Evolutionary conservation across 2,329 filamentous ascomycete genomes (phyloP).

Genomic region (Fusarium nodosum): DNA sequence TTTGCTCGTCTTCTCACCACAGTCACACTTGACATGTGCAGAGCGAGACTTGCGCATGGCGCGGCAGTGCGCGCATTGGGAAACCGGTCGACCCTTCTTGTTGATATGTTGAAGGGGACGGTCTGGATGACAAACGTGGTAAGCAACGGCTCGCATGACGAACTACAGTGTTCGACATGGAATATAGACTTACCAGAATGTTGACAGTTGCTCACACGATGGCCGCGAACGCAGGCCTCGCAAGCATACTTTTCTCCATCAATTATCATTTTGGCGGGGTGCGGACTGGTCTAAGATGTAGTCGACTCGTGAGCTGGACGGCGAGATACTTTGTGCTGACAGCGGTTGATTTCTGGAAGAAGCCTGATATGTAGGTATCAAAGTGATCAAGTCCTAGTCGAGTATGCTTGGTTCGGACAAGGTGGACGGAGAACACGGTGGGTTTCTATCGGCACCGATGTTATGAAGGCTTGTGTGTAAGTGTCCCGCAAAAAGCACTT

Average conservation of each 20-base stretch:
- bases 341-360: constrained; percentile 20
- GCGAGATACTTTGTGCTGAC: constrained; percentile 7
- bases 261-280: constrained; percentile 74
- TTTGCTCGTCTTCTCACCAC: constrained; percentile 88
- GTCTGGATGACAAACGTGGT: constrained; percentile 67
- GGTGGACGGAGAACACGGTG: constrained; percentile 34
- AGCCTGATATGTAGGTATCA: constrained; percentile 15
- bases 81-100: constrained; percentile 96
- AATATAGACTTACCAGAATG: constrained; percentile 79
- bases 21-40: constrained; percentile 96
- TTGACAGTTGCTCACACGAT: constrained; percentile 98
- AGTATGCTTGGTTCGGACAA: constrained; percentile 23
- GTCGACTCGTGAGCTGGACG: constrained; percentile 23
- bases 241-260: constrained; percentile 98
- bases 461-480: constrained; percentile 44
- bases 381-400: constrained; percentile 23
- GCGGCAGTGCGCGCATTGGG: constrained; percentile 97
- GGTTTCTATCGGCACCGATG: constrained; percentile 33
- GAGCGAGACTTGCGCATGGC: constrained; percentile 95
- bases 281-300: constrained; percentile 19
- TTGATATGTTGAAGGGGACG: constrained; percentile 94
- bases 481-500: constrained; percentile 37
- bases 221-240: constrained; percentile 97
- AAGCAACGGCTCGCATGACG: constrained; percentile 40
- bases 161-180: background rate